phyloP scores from a whole-genome alignment of 2,329 filamentous ascomycete species.

The Xylaria sp. region DNA sequence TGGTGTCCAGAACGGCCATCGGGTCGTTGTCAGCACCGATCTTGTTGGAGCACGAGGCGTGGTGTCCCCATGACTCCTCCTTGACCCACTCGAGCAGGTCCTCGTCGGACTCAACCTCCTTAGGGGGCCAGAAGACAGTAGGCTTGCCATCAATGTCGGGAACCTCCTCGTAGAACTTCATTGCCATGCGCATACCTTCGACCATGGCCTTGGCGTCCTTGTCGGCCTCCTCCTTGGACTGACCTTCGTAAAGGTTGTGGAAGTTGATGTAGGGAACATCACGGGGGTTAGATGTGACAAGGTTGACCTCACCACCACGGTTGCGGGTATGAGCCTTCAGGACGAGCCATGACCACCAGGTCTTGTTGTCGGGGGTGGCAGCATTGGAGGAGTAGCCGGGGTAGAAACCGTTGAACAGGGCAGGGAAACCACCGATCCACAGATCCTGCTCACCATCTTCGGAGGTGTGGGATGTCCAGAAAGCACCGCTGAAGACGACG shows the following conservation, averaged over 20 bases:
- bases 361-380: conserved; percentile 44
- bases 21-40: conserved; percentile 51
- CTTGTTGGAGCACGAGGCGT: conserved; percentile 37
- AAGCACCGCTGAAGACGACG: conserved; percentile 41
- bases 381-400: conserved; percentile 44
- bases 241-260: conserved; percentile 62
- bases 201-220: conserved; percentile 58
- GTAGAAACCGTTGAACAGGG: conserved; percentile 48
- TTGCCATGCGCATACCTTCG: conserved; percentile 60
- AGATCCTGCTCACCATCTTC: conserved; percentile 42
- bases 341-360: conserved; percentile 51
- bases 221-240: conserved; percentile 47
- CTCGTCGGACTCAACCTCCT: conserved; percentile 29
- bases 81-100: conserved; percentile 36
- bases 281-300: conserved; percentile 65
- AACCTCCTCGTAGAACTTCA: conserved; percentile 50
- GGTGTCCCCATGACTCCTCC: conserved; percentile 40
- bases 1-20: conserved; percentile 56
- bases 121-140: conserved; percentile 31
- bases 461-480: conserved; percentile 34
- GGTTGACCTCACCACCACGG: conserved; percentile 62
- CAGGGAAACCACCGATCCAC: conserved; percentile 47
- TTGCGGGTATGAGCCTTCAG: conserved; percentile 67
- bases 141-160: conserved; percentile 48
- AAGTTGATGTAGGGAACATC: conserved; percentile 68